A percentile compares a stretch with the other conserved stretches of the same genome.
These are phyloP conservation scores for Kurtzmaniella natalensis DNA, from an alignment of 1,139 yeast genomes.

Conservation along the genomic window DNA sequence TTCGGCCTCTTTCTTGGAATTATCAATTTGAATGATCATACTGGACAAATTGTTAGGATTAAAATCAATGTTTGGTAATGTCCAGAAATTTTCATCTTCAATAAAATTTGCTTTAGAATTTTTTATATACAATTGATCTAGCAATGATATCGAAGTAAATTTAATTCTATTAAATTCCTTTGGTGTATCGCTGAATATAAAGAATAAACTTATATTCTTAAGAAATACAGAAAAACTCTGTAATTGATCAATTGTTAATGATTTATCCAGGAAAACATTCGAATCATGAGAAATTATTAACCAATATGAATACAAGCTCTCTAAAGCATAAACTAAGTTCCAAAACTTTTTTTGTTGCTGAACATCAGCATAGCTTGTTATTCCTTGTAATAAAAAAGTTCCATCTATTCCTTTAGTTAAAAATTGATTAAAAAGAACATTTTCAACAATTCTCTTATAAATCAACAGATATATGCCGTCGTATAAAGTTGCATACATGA, in stretches of 20 bases:
- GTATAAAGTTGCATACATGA: conserved; percentile 33
- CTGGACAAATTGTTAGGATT: conserved; percentile 28
- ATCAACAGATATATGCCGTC: conserved; percentile 32
- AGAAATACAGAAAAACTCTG: conserved; percentile 44
- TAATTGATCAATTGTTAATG: conserved; percentile 45
- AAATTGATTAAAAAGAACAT: background rate
- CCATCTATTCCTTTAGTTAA: background rate
- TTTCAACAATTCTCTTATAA: conserved; percentile 15
- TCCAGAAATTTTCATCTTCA: conserved; percentile 52
- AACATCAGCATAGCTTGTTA: background rate
- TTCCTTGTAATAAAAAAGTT: background rate
- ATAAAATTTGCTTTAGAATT: conserved; percentile 64
- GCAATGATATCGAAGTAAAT: conserved; percentile 43
- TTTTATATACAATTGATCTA: conserved; percentile 66
- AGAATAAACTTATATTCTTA: conserved; percentile 50
- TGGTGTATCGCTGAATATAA: conserved; percentile 41
- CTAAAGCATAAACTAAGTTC: conserved; percentile 31
- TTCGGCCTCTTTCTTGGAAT: conserved; percentile 14
- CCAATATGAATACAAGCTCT: conserved; percentile 41
- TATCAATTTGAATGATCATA: conserved; percentile 39
- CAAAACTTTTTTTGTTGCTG: conserved; percentile 20
- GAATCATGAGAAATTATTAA: conserved; percentile 66
- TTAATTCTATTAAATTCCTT: conserved; percentile 24
- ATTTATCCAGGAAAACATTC: conserved; percentile 48
- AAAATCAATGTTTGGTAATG: conserved; percentile 23